Base-by-base conservation (phyloP, 2,329 filamentous ascomycete species). In the Neofusicoccum cordaticola region DNA sequence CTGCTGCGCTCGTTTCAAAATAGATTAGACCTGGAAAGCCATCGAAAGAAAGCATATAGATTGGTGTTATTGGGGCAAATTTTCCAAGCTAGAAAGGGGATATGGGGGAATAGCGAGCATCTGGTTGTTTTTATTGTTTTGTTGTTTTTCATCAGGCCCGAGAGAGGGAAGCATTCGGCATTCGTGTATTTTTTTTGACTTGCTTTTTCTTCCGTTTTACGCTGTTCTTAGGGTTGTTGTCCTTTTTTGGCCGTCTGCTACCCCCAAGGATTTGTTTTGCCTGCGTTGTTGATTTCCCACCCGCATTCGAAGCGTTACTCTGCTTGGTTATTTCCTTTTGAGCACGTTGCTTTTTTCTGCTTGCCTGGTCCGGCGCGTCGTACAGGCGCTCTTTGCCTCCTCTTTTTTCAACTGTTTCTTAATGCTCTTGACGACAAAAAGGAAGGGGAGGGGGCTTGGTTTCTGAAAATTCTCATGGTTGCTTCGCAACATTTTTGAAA, bases 361-460 rank as follows among this genome's bases (percentile, higher is more conserved):
- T 60, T 60, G 7, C 27, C 50, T 37, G 31, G 31, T 39, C 45
- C 35, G n/a, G 17, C 15, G 52, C 52, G 44, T 58, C 15, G 22
- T 7, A 2, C n/a, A 9, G 39, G 53, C 39, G 53, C 34, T 58
- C n/a, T 19, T n/a, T 53, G 35, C 39, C 37, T 63, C 27, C 27
- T 53, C 48, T 35, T 47, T 53, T 37, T 39, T 19, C 56, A 31
- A 31, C 34, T 34, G 7, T 45, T 45, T 27, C 15, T 41, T 52
- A 31, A 47, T 52, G 48, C 61, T 53, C 22, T 42, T 35, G 8
- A 42, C 48, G 58, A 50, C 35, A 34, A 58, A 58, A 58, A 58
- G 39, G 51, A 31, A 42, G 39, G 22, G 39, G 22, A 17, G 22
- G 22, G 37, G 39, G 41, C 22, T 44, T 22, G 22, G 41, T 27